Percentiles rank a stretch among this genome's conserved stretches.
Conservation (phyloP, 306 rosid species). For the Echinosophora koreensis region DNA sequence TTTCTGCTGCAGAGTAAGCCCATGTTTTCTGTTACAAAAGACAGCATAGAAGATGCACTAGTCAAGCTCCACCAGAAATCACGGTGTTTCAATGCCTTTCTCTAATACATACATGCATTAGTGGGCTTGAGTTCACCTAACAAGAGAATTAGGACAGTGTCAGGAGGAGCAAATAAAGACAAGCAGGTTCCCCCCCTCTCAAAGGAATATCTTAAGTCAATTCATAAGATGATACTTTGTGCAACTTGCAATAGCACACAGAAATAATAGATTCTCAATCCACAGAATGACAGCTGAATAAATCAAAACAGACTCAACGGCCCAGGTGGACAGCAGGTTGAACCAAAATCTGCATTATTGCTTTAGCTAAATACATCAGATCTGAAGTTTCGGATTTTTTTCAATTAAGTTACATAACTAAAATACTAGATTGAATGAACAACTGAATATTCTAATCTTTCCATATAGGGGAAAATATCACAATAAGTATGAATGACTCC, state of each 20-base stretch:
- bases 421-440: neutral
- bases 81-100: slow-evolving; percentile 46
- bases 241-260: slow-evolving; percentile 10
- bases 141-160: slow-evolving; percentile 51
- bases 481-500: too few relatives aligned
- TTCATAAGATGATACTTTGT: neutral
- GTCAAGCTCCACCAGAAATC: slow-evolving; percentile 61
- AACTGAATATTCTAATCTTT: neutral
- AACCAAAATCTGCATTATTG: slow-evolving; percentile 23
- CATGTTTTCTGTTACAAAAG: slow-evolving; percentile 74
- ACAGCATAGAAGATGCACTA: slow-evolving; percentile 81
- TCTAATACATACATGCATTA: slow-evolving; percentile 42
- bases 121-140: slow-evolving; percentile 55
- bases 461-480: neutral
- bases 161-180: slow-evolving; percentile 37
- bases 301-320: neutral
- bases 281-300: neutral
- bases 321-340: slow-evolving; percentile 18
- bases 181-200: neutral
- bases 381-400: neutral
- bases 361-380: slow-evolving; percentile 8
- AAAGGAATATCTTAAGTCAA: slow-evolving; percentile 30
- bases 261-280: slow-evolving; percentile 7
- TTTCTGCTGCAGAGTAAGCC: slow-evolving; percentile 93
- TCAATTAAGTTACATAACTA: neutral